These are phyloP conservation scores for Aspergillus amoenus DNA, from an alignment of 2,329 filamentous ascomycete species.

Conservation along the genomic window DNA sequence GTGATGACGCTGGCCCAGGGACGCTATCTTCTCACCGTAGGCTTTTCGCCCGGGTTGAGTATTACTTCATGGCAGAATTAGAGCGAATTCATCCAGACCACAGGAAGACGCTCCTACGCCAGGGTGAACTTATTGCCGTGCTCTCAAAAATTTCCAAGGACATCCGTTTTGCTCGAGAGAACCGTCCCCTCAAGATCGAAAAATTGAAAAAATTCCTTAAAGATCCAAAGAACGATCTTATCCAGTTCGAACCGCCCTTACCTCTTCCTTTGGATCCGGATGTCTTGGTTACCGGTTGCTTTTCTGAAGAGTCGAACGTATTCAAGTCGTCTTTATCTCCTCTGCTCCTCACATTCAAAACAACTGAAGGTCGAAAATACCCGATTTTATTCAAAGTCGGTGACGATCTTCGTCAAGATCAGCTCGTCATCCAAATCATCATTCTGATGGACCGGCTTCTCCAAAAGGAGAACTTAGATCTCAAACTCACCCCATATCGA, in stretches of 20 bases:
- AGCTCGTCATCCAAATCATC: conserved; percentile 96
- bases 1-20: conserved; percentile 75
- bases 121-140: conserved; percentile 85
- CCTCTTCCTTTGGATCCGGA: conserved; percentile 86
- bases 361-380: conserved; percentile 72
- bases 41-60: conserved; percentile 89
- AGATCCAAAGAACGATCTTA: conserved; percentile 86
- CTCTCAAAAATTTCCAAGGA: conserved; percentile 87
- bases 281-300: conserved; percentile 73
- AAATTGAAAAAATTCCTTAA: conserved; percentile 79
- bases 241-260: conserved; percentile 78
- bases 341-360: conserved; percentile 87
- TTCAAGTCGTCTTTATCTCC: conserved; percentile 95
- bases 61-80: conserved; percentile 90
- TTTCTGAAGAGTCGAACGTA: conserved; percentile 81
- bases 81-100: conserved; percentile 72
- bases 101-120: conserved; percentile 74
- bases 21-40: conserved; percentile 74
- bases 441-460: conserved; percentile 95
- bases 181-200: conserved; percentile 77
- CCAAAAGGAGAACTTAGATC: conserved; percentile 91
- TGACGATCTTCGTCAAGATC: conserved; percentile 93
- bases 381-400: conserved; percentile 97
- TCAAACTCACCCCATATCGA: conserved; percentile 93
- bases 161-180: conserved; percentile 75